phyloP scores from a whole-genome alignment of 1,284 basidiomycete genomes.

The Leccinum proliferum region DNA sequence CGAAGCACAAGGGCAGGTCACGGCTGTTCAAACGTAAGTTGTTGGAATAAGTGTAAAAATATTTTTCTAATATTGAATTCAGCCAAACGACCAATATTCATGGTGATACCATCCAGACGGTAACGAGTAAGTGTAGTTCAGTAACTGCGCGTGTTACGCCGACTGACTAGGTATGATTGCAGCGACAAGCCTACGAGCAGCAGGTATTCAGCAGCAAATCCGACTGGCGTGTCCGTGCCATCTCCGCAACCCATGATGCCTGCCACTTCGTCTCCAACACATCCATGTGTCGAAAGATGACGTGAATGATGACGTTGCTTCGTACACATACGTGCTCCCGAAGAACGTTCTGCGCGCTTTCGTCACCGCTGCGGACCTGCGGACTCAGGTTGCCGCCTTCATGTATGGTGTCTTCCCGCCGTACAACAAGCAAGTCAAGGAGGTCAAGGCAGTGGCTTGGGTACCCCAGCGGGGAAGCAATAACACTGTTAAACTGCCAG shows the following conservation, averaged over 20 bases:
- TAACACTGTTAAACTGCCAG: constrained; percentile 86
- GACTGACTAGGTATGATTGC: constrained; percentile 13
- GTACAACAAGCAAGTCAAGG: constrained; percentile 98
- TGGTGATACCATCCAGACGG: constrained; percentile 94
- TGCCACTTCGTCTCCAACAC: constrained; percentile 94
- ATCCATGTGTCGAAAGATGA: constrained; percentile 99
- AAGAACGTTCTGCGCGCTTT: constrained; percentile 98
- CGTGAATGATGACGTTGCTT: constrained; percentile 94
- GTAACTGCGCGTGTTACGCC: neutral
- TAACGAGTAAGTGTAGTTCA: constrained; percentile 66
- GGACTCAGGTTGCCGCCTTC: constrained; percentile 94
- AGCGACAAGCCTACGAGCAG: constrained; percentile 95
- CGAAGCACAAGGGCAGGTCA: constrained; percentile 93
- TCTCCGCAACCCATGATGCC: constrained; percentile 83
- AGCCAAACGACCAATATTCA: constrained; percentile 95
- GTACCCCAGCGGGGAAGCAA: constrained; percentile 96
- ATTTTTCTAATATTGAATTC: constrained; percentile 14
- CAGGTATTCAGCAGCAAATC: constrained; percentile 98
- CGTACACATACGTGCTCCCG: constrained; percentile 93
- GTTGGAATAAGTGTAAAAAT: neutral
- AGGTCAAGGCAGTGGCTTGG: constrained; percentile 96
- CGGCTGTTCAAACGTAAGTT: constrained; percentile 74
- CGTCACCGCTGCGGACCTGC: constrained; percentile 89
- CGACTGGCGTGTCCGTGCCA: constrained; percentile 97
- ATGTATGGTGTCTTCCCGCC: constrained; percentile 91